Conservation (phyloP, 352 stramenopile genomes). For the Aphanomyces invadans region DNA sequence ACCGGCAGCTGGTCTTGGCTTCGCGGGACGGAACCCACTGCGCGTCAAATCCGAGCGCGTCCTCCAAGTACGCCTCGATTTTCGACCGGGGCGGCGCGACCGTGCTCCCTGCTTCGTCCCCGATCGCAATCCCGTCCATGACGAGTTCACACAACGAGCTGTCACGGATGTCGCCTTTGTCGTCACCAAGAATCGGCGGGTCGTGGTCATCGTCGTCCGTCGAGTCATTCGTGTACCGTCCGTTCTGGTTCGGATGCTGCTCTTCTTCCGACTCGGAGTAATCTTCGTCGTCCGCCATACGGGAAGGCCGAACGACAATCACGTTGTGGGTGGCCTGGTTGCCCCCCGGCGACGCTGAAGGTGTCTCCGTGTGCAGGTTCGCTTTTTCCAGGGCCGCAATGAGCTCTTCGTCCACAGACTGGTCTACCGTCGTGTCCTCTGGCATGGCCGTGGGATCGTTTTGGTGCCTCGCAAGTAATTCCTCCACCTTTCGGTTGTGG, state of each 20-base stretch:
- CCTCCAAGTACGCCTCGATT: not conserved
- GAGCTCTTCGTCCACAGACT: slow-evolving; percentile 13
- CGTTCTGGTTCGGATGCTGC: slow-evolving; percentile 1
- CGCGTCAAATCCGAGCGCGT: slow-evolving; percentile 6
- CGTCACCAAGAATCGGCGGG: not conserved
- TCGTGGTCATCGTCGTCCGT: slow-evolving; percentile 5
- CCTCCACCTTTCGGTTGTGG: not conserved
- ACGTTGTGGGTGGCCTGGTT: not conserved
- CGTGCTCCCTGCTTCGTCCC: not conserved
- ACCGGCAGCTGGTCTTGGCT: slow-evolving; percentile 10
- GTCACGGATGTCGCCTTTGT: not conserved
- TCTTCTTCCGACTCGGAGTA: slow-evolving; percentile 25
- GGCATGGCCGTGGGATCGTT: slow-evolving; percentile 7
- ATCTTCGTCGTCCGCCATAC: slow-evolving; percentile 16
- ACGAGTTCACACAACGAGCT: slow-evolving; percentile 19
- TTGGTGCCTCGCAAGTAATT: not conserved
- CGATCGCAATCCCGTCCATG: slow-evolving; percentile 3
- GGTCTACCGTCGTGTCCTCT: slow-evolving; percentile 14
- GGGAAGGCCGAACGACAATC: slow-evolving; percentile 11
- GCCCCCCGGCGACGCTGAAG: not conserved
- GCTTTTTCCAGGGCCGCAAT: slow-evolving; percentile 13
- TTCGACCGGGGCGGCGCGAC: not conserved
- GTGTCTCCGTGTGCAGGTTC: not conserved
- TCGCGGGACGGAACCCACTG: slow-evolving; percentile 18
- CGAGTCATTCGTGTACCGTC: not conserved